Evolutionary conservation across 768 basidiomycete genomes (phyloP).

Genomic region (Suillus bovinus): DNA sequence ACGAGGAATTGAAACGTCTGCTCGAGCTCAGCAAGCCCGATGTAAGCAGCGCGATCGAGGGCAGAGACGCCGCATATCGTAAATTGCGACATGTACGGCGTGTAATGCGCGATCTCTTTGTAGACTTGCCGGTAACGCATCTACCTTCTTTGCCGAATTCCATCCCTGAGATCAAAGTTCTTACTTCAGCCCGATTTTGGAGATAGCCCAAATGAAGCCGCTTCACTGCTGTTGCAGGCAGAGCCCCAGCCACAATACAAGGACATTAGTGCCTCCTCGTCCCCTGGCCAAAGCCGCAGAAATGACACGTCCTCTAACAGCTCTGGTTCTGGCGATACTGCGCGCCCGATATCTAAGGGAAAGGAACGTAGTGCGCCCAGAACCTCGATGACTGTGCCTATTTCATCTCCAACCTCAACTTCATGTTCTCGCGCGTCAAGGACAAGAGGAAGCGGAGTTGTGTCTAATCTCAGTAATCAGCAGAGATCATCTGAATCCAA

Average conservation of each 20-base stretch:
- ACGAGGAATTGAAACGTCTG: conserved; percentile 34
- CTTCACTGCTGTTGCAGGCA: neutral
- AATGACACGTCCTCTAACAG: neutral
- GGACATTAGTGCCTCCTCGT: neutral
- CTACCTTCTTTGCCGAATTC: neutral
- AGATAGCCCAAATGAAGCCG: neutral
- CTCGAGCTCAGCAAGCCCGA: conserved; percentile 30
- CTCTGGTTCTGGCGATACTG: neutral
- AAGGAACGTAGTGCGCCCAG: neutral
- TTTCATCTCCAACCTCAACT: neutral
- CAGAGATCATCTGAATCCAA: neutral
- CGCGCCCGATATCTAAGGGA: neutral
- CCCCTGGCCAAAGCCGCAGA: neutral
- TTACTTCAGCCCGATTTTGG: neutral
- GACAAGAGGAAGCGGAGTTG: neutral
- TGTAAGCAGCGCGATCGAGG: conserved; percentile 26
- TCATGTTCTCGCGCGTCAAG: neutral
- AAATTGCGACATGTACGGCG: conserved; percentile 36
- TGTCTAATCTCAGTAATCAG: neutral
- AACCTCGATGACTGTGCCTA: neutral
- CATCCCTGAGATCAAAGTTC: neutral
- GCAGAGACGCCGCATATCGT: conserved; percentile 34
- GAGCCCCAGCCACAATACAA: neutral
- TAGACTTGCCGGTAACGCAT: conserved; percentile 40
- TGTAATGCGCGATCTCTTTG: conserved; percentile 43